Base-by-base conservation (phyloP, 805 yeast species). In the Wickerhamiella nectarea region DNA sequence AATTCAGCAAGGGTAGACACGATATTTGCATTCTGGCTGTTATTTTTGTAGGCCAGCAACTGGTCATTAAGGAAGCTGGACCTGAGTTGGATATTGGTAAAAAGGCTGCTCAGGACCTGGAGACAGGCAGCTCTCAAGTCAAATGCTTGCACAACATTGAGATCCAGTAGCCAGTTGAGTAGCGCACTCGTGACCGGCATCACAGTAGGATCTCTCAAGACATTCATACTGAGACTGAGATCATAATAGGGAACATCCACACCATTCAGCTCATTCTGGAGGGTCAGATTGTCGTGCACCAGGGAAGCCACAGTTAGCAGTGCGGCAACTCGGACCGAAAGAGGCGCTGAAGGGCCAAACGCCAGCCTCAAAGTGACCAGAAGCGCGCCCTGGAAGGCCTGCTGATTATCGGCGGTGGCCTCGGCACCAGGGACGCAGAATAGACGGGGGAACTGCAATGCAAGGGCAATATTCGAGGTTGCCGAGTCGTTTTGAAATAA, bases 171-270 rank as follows among this genome's bases (percentile, higher is more conserved):
- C 98, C 98, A 91, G 49, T 81, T 79, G 24, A 89, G 55, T 40
- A 91, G 65, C 0, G 93, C 85, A 22, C 71, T 67, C 0, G 80
- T 68, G 0, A 83, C 93, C 0, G 96, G 89, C 2, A 84, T 61
- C 1, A 72, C 48, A 21, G 50, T 54, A 4, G 57, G 65, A 41
- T 52, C 60, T 4, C 51, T 46, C 31, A 57, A 62, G 6, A 52
- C 51, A 10, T 53, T 49, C 25, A 49, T 48, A 0, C 77, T 76
- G 43, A 74, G 54, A 4, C 78, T 67, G 9, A 95, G 85, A 55
- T 85, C 96, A 44, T 87, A 68, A 56, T 79, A 84, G 0, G 98
- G 98, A 6, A 91, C 95, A 59, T 91, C 97, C 11, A 89, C 77
- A 44, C 76, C 76, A 1, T 85, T 69, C 52, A 89, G 80, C 46